Evolutionary conservation across 2,329 filamentous ascomycete species (phyloP).

Genomic region (Chaetomium olivaceum): DNA sequence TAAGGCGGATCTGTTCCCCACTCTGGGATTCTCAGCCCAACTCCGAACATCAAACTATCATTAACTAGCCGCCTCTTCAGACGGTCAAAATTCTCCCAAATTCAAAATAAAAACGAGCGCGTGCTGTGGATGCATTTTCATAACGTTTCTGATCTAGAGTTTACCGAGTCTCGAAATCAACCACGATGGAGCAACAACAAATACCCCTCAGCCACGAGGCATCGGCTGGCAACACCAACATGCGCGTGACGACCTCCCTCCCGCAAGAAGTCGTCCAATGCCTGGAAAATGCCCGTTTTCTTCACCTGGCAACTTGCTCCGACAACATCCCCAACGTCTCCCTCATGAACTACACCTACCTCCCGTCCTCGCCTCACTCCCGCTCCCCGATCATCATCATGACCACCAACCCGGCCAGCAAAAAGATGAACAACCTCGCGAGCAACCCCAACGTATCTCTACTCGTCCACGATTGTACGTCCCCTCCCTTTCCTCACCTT

Average conservation of each 20-base stretch:
- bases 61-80: neutral
- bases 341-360: conserved; percentile 99
- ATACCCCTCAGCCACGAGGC: conserved; percentile 74
- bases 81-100: neutral
- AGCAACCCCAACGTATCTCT: conserved; percentile 86
- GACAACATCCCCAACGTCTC: conserved; percentile 86
- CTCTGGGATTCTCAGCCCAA: neutral
- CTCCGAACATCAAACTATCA: neutral
- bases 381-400: conserved; percentile 82
- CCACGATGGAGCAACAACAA: conserved; percentile 52
- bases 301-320: conserved; percentile 90
- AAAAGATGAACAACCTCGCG: conserved; percentile 78
- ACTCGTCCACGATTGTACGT: conserved; percentile 85
- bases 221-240: conserved; percentile 71
- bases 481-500: neutral
- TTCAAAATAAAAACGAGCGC: neutral
- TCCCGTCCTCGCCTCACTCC: conserved; percentile 72
- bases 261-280: conserved; percentile 86
- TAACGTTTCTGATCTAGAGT: neutral
- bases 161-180: neutral
- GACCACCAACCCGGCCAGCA: conserved; percentile 80
- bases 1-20: neutral
- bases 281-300: conserved; percentile 91
- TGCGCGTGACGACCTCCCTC: conserved; percentile 66
- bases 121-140: neutral